Evolutionary conservation across 1,139 yeast genomes (phyloP).

Genomic region (Arxiozyma slooffiae): DNA sequence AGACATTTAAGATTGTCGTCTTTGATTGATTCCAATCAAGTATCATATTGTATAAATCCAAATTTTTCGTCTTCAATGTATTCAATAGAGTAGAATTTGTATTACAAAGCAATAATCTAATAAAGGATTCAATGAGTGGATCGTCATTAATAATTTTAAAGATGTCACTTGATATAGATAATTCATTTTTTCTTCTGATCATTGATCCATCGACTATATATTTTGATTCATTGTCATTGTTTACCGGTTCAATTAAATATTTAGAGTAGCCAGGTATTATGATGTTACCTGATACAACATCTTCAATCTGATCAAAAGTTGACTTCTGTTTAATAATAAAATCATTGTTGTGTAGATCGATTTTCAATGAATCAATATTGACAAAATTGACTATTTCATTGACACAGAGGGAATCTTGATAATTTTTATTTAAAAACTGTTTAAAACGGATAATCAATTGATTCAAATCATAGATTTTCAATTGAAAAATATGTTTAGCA

Average conservation of each 20-base stretch:
- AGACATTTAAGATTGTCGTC: too few species aligned
- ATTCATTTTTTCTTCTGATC: background rate
- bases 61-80: constrained; percentile 56
- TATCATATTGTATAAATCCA: constrained; percentile 30
- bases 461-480: background rate
- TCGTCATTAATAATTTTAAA: background rate
- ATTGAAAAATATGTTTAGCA: constrained; percentile 62
- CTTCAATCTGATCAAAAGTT: constrained; percentile 4
- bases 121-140: constrained; percentile 34
- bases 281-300: background rate
- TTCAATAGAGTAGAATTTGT: background rate
- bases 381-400: constrained; percentile 4
- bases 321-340: constrained; percentile 4
- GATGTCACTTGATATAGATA: background rate
- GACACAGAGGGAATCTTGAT: background rate
- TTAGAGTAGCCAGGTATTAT: constrained; percentile 5
- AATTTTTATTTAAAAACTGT: background rate
- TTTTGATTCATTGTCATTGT: constrained; percentile 31
- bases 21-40: constrained; percentile 18
- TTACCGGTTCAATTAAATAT: constrained; percentile 16
- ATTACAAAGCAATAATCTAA: constrained; percentile 35
- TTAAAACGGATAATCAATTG: background rate
- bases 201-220: constrained; percentile 54
- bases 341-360: background rate
- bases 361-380: background rate